A percentile compares a stretch with the other conserved stretches of the same genome.
Evolutionary conservation across 106 monocot species (phyloP).

Genomic region (Platanthera zijinensis): DNA sequence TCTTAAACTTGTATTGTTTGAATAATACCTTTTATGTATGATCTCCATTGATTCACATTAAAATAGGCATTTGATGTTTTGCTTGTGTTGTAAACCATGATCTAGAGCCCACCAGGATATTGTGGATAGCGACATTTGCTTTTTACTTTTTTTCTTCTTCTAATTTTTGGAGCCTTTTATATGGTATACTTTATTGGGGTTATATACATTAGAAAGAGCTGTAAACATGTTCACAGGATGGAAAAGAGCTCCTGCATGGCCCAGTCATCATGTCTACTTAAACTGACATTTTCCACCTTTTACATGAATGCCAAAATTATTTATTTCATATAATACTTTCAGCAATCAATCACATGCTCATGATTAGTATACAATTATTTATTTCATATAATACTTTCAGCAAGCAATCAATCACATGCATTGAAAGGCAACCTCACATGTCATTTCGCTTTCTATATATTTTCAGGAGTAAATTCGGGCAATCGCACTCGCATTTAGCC

Average conservation of each 20-base stretch:
- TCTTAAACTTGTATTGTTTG: conserved; percentile 56
- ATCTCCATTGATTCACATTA: not conserved
- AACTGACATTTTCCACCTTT: not conserved
- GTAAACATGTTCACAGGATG: conserved; percentile 40
- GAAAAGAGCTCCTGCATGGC: conserved; percentile 80
- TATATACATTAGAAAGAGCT: not conserved
- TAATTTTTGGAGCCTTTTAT: not conserved
- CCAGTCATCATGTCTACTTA: conserved; percentile 41
- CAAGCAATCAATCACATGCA: no score
- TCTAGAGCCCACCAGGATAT: not conserved
- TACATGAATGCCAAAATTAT: not conserved
- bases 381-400: no score
- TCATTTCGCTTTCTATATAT: no score
- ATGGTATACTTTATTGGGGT: not conserved
- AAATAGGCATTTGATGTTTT: not conserved
- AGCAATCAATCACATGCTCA: no score
- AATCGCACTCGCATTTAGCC: no score
- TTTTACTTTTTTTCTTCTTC: not conserved
- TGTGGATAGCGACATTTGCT: no score
- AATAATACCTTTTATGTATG: conserved; percentile 1
- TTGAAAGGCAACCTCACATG: no score
- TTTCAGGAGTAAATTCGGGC: no score
- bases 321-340: no score
- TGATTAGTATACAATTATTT: no score
- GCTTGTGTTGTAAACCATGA: not conserved